These are phyloP conservation scores for Nicotiana tabacum DNA, from an alignment of 257 asterid species.

Conservation along the genomic window DNA sequence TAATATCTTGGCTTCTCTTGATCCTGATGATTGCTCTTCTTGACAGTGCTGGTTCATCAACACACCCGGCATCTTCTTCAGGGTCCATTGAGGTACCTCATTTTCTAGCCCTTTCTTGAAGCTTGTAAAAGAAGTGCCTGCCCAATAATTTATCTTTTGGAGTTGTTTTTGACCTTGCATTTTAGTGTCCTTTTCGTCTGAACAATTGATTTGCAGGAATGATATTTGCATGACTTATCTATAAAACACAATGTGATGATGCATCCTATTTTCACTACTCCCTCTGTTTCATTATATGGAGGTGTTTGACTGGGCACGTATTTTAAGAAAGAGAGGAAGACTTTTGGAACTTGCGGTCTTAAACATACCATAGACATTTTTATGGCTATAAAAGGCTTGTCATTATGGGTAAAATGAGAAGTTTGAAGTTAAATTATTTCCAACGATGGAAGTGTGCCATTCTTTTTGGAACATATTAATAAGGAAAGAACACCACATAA, in stretches of 20 bases:
- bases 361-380: neutral
- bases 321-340: neutral
- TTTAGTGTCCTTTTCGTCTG: neutral
- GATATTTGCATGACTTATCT: neutral
- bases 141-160: neutral
- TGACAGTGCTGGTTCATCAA: conserved; percentile 55
- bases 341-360: neutral
- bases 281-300: neutral
- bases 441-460: neutral
- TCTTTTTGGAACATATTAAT: neutral
- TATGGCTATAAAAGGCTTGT: neutral
- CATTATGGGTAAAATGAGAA: neutral
- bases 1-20: conserved; percentile 2
- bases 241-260: neutral
- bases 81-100: conserved; percentile 61
- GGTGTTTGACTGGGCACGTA: neutral
- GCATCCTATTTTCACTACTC: neutral
- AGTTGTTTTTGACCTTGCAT: neutral
- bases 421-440: neutral
- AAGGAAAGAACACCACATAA: neutral
- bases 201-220: neutral
- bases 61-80: conserved; percentile 63
- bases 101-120: conserved; percentile 14
- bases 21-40: conserved; percentile 22
- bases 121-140: neutral